phyloP scores from a whole-genome alignment of 257 asterid genomes.

The Echium plantagineum region DNA sequence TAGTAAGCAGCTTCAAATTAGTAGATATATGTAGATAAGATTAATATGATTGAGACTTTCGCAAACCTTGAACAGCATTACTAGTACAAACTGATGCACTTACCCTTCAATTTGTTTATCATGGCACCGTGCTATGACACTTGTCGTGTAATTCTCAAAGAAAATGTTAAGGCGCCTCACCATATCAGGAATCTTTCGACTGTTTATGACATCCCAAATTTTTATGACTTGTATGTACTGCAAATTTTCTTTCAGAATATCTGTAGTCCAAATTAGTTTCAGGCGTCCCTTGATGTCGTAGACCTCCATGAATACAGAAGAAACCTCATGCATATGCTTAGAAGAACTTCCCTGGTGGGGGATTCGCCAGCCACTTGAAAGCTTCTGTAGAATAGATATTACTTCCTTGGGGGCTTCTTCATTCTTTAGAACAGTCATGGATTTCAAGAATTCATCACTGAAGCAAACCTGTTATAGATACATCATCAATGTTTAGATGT shows the following conservation, averaged over 20 bases:
- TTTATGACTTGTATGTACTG: neutral
- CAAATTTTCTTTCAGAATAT: neutral
- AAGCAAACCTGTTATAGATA: constrained; percentile 8
- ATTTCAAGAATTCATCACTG: constrained; percentile 7
- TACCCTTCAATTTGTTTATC: constrained; percentile 1
- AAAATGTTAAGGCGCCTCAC: neutral
- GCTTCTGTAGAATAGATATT: constrained; percentile 1
- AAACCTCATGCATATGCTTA: neutral
- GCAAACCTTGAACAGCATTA: constrained; percentile 16
- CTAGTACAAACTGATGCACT: neutral
- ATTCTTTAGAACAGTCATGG: neutral
- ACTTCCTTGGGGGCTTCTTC: neutral
- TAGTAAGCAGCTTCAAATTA: neutral
- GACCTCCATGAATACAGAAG: constrained; percentile 1
- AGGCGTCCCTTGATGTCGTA: neutral
- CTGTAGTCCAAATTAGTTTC: neutral
- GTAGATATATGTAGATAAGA: no score
- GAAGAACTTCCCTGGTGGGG: no score
- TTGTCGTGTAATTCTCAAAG: neutral
- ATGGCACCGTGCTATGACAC: neutral
- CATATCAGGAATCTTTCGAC: neutral
- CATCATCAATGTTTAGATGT: neutral
- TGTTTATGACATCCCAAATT: neutral
- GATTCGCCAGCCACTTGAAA: constrained; percentile 9
- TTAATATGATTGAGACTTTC: no score